Evolutionary conservation across 2,329 filamentous ascomycete genomes (phyloP).

Genomic region (Colletotrichum shisoi): DNA sequence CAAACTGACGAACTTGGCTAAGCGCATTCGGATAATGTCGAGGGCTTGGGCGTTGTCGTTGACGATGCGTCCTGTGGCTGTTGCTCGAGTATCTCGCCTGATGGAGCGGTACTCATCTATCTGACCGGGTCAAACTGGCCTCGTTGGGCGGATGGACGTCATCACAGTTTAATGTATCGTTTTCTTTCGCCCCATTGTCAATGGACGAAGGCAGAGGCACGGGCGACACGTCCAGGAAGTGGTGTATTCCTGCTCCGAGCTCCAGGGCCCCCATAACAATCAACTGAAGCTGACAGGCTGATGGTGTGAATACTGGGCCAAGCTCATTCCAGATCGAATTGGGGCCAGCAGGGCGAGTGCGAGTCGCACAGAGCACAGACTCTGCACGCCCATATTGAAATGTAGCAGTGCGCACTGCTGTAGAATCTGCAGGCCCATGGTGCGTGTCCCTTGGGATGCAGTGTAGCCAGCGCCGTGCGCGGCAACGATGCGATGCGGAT

Average conservation of each 20-base stretch:
- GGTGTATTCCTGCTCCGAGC: not conserved
- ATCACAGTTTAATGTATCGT: not conserved
- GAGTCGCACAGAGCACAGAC: slow-evolving; percentile 23
- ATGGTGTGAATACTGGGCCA: slow-evolving; percentile 3
- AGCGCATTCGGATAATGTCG: slow-evolving; percentile 22
- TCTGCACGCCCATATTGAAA: slow-evolving; percentile 14
- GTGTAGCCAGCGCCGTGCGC: slow-evolving; percentile 23
- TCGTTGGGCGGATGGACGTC: slow-evolving; percentile 8
- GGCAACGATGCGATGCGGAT: slow-evolving; percentile 32
- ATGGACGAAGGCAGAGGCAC: slow-evolving; percentile 10
- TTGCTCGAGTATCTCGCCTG: slow-evolving; percentile 9
- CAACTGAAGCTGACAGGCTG: slow-evolving; percentile 1
- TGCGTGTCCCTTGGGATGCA: slow-evolving; percentile 21
- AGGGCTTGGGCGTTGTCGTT: not conserved
- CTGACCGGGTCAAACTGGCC: slow-evolving; percentile 6
- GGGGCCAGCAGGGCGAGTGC: slow-evolving; percentile 18
- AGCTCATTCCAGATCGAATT: slow-evolving; percentile 4
- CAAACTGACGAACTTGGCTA: slow-evolving; percentile 4
- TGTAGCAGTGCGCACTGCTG: slow-evolving; percentile 16
- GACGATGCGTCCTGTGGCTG: slow-evolving; percentile 5
- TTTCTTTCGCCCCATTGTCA: not conserved
- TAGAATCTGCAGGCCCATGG: slow-evolving; percentile 23
- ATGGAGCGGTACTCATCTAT: slow-evolving; percentile 5
- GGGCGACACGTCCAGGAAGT: slow-evolving; percentile 9
- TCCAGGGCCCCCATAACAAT: not conserved